A percentile compares a stretch with the other conserved stretches of the same genome.
phyloP scores from a whole-genome alignment of 192 early-diverging fungal species.

The Backusella morwellensis region DNA sequence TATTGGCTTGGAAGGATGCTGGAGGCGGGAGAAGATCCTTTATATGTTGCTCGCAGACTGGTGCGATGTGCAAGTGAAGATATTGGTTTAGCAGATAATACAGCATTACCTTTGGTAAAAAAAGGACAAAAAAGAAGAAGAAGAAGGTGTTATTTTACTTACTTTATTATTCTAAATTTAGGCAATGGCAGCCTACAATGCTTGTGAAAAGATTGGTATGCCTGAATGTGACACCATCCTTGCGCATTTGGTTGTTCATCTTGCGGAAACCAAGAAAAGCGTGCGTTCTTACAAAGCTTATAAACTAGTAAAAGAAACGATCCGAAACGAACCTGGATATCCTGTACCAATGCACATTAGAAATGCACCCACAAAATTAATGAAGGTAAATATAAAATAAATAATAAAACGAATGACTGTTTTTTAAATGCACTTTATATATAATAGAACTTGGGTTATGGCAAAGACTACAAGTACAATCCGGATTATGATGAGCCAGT shows the following conservation, averaged over 20 bases:
- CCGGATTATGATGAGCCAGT: constrained; percentile 72
- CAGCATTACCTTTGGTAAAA: constrained; percentile 66
- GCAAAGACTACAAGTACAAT: constrained; percentile 80
- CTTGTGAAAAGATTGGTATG: constrained; percentile 87
- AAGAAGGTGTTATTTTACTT: no score
- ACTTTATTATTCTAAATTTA: background rate
- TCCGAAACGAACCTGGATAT: constrained; percentile 60
- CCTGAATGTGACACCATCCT: constrained; percentile 89
- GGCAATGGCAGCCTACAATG: constrained; percentile 76
- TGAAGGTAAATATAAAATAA: constrained; percentile 50
- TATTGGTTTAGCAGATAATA: constrained; percentile 81
- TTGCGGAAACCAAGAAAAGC: constrained; percentile 81
- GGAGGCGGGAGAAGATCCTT: constrained; percentile 84
- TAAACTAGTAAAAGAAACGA: constrained; percentile 56
- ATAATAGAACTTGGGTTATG: constrained; percentile 67
- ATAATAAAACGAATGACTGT: background rate
- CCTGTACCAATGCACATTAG: constrained; percentile 85
- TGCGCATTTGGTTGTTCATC: constrained; percentile 74
- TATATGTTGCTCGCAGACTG: constrained; percentile 78
- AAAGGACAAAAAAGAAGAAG: background rate
- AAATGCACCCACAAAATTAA: constrained; percentile 77
- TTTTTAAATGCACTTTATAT: background rate
- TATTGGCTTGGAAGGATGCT: constrained; percentile 95
- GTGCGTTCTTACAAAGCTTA: constrained; percentile 81
- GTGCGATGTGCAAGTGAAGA: constrained; percentile 86